Percentiles rank a stretch among this genome's conserved stretches.
Conservation (phyloP, 768 basidiomycete genomes). For the Ramaria rubella region DNA sequence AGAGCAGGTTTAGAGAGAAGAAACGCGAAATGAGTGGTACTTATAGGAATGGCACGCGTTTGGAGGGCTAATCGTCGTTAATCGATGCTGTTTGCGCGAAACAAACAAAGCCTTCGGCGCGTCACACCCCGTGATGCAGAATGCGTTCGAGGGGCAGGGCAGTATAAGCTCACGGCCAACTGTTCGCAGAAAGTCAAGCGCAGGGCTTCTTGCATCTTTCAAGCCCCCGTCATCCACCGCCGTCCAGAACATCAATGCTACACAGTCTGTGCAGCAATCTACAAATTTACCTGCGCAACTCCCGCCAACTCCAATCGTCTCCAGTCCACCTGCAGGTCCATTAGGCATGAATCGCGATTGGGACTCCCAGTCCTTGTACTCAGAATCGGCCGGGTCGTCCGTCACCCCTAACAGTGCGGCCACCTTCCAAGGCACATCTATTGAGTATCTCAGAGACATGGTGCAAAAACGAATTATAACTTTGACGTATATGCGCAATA, state of each 20-base stretch:
- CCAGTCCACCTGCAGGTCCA: conserved; percentile 16
- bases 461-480: conserved; percentile 82
- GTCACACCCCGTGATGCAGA: neutral
- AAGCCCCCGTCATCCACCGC: conserved; percentile 29
- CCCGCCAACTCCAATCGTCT: conserved; percentile 30
- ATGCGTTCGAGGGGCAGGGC: conserved; percentile 6
- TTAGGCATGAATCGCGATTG: conserved; percentile 44
- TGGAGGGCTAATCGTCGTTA: neutral
- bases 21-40: conserved; percentile 1
- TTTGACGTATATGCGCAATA: conserved; percentile 75
- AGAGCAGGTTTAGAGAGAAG: conserved; percentile 10
- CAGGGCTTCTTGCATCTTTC: conserved; percentile 76
- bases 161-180: conserved; percentile 37
- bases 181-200: conserved; percentile 77
- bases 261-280: conserved; percentile 25
- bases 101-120: conserved; percentile 11
- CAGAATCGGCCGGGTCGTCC: conserved; percentile 28
- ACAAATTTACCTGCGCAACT: conserved; percentile 30
- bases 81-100: conserved; percentile 2
- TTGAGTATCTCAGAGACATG: conserved; percentile 72
- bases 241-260: conserved; percentile 25
- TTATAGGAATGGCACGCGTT: neutral
- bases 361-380: conserved; percentile 65
- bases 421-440: conserved; percentile 53
- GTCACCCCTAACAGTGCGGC: conserved; percentile 9